Conservation (phyloP, 257 asterid genomes). For the Fraxinus anomala region DNA sequence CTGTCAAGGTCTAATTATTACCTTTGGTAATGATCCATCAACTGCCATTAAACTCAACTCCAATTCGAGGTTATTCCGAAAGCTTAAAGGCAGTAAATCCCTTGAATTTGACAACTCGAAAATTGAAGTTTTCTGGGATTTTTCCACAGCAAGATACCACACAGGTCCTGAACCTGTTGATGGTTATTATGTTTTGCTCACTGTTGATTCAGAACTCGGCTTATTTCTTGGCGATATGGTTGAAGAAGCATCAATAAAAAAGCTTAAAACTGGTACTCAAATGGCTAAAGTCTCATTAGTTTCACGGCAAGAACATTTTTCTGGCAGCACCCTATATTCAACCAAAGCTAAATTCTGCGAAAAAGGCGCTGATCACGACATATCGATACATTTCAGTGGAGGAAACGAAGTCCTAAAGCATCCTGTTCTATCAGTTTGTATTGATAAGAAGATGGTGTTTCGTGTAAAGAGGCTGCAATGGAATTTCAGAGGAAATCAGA, state of each 20-base stretch:
- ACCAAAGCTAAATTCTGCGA: constrained; percentile 72
- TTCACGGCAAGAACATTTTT: constrained; percentile 75
- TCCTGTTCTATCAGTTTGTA: constrained; percentile 65
- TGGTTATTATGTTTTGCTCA: constrained; percentile 53
- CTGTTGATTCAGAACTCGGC: constrained; percentile 58
- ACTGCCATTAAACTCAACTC: constrained; percentile 55
- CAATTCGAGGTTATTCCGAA: constrained; percentile 59
- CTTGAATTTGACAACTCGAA: constrained; percentile 35
- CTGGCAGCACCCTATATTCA: constrained; percentile 65
- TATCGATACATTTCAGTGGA: constrained; percentile 63
- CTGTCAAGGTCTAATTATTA: constrained; percentile 48
- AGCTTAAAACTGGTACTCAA: constrained; percentile 33
- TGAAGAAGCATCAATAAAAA: constrained; percentile 39
- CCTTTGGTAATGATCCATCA: constrained; percentile 49
- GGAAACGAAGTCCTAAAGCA: constrained; percentile 60
- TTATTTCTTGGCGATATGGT: constrained; percentile 56
- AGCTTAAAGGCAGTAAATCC: constrained; percentile 56
- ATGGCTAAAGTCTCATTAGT: constrained; percentile 47
- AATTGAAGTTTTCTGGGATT: constrained; percentile 69
- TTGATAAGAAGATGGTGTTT: constrained; percentile 71
- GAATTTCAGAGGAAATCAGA: constrained; percentile 96
- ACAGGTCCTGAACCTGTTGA: constrained; percentile 75
- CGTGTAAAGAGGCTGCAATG: constrained; percentile 85
- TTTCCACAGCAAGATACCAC: constrained; percentile 65
- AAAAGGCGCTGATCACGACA: constrained; percentile 58